These are phyloP conservation scores for Pyrenochaeta sp. DNA, from an alignment of 2,329 filamentous ascomycete genomes.

Conservation along the genomic window DNA sequence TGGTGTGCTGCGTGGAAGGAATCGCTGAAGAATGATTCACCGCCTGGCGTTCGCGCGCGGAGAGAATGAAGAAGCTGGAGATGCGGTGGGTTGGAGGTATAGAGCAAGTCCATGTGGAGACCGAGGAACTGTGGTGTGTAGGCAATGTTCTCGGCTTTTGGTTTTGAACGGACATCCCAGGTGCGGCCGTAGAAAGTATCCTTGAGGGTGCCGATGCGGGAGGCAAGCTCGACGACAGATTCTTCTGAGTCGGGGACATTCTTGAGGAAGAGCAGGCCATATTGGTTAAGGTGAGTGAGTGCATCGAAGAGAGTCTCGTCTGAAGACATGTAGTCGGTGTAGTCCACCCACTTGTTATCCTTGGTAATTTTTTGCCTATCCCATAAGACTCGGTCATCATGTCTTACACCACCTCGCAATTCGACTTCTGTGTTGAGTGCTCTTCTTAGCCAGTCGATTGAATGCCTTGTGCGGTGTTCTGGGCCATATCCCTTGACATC, in stretches of 20 bases:
- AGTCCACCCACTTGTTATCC: conserved; percentile 69
- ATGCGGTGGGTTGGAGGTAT: conserved; percentile 79
- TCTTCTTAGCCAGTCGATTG: conserved; percentile 42
- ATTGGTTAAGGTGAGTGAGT: conserved; percentile 68
- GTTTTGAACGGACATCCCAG: conserved; percentile 87
- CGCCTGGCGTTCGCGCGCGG: conserved; percentile 79
- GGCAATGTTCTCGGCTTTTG: conserved; percentile 87
- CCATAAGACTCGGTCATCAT: conserved; percentile 57
- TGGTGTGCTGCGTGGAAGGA: conserved; percentile 67
- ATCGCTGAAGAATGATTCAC: conserved; percentile 88
- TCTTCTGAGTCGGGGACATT: conserved; percentile 74
- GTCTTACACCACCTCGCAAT: conserved; percentile 43
- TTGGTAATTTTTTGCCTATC: conserved; percentile 54
- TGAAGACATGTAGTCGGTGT: conserved; percentile 73
- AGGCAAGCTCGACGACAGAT: conserved; percentile 73
- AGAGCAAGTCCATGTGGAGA: conserved; percentile 93
- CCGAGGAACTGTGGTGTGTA: conserved; percentile 83
- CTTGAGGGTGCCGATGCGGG: conserved; percentile 78
- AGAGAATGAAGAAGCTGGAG: conserved; percentile 92
- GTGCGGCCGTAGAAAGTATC: conserved; percentile 91
- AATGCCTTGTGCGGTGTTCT: conserved; percentile 53
- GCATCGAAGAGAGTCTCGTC: conserved; percentile 67
- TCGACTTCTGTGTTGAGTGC: conserved; percentile 43
- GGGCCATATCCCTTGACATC: conserved; percentile 58
- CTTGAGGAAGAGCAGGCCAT: conserved; percentile 80